Conservation (phyloP, 176 grass and related monocot species). For the Avena insularis region DNA sequence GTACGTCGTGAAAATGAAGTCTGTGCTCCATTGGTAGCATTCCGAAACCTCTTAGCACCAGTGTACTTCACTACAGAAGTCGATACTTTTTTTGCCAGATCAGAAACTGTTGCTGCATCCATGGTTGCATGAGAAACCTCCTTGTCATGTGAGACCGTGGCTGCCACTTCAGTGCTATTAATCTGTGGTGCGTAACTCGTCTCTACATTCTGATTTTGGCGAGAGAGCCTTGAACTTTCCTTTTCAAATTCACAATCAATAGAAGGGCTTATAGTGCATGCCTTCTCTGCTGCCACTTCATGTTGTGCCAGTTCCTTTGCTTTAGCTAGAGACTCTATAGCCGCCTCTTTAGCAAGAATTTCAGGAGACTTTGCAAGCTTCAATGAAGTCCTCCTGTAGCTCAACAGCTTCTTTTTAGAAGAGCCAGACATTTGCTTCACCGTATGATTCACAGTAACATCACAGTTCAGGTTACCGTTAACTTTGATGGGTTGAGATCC, state of each 20-base stretch:
- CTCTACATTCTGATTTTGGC: slow-evolving; percentile 37
- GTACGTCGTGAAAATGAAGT: not conserved
- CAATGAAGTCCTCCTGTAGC: slow-evolving; percentile 52
- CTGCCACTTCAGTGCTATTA: slow-evolving; percentile 31
- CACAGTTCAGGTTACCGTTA: slow-evolving; percentile 16
- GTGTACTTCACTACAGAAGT: slow-evolving; percentile 40
- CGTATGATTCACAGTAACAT: slow-evolving; percentile 14
- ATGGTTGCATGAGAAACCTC: slow-evolving; percentile 49
- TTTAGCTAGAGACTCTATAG: slow-evolving; percentile 15
- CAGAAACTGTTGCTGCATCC: not conserved
- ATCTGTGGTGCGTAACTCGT: slow-evolving; percentile 29
- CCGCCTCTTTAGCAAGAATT: slow-evolving; percentile 42
- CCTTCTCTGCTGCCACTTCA: slow-evolving; percentile 14
- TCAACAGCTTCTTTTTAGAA: slow-evolving; percentile 46
- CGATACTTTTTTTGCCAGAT: slow-evolving; percentile 11
- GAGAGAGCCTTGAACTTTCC: slow-evolving; percentile 27
- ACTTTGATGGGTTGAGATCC: slow-evolving; percentile 22
- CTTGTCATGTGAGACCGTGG: slow-evolving; percentile 28
- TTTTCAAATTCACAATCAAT: slow-evolving; percentile 40
- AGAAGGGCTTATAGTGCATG: slow-evolving; percentile 12
- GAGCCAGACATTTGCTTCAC: slow-evolving; percentile 37
- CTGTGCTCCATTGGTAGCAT: slow-evolving; percentile 13
- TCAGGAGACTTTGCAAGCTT: slow-evolving; percentile 53
- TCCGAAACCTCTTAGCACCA: slow-evolving; percentile 38
- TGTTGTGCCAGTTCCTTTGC: slow-evolving; percentile 5